Conservation (phyloP, 2,329 filamentous ascomycete genomes). For the Fusarium sp. region DNA sequence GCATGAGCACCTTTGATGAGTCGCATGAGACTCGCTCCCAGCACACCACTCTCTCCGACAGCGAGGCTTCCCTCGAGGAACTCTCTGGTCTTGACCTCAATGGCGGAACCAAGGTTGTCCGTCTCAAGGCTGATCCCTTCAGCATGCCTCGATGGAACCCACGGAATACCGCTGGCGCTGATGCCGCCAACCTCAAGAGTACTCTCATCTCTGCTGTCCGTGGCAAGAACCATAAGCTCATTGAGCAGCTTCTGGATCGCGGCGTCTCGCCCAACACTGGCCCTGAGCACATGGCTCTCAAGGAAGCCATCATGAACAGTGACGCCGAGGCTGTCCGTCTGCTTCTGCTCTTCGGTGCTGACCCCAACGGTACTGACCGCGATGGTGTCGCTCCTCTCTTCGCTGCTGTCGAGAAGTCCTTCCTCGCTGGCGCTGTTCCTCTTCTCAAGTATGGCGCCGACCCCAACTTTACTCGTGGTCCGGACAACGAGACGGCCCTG, state of each 20-base stretch:
- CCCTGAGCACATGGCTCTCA: slow-evolving; percentile 61
- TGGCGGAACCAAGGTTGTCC: slow-evolving; percentile 56
- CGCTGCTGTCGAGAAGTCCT: slow-evolving; percentile 63
- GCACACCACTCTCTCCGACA: slow-evolving; percentile 39
- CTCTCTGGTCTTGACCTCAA: slow-evolving; percentile 56
- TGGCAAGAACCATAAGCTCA: slow-evolving; percentile 66
- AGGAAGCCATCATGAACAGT: slow-evolving; percentile 63
- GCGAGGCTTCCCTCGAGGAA: slow-evolving; percentile 48
- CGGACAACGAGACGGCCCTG: slow-evolving; percentile 67
- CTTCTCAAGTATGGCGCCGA: slow-evolving; percentile 75
- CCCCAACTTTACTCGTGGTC: slow-evolving; percentile 63
- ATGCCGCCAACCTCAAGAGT: slow-evolving; percentile 58
- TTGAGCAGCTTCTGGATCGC: slow-evolving; percentile 69
- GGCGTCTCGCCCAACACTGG: slow-evolving; percentile 66
- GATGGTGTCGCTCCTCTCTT: slow-evolving; percentile 65
- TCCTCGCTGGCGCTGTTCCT: slow-evolving; percentile 67
- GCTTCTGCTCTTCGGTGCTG: slow-evolving; percentile 67
- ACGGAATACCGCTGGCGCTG: slow-evolving; percentile 57
- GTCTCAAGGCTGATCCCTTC: slow-evolving; percentile 62
- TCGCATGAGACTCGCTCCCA: slow-evolving; percentile 45
- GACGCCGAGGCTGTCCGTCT: slow-evolving; percentile 67
- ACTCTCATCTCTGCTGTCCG: slow-evolving; percentile 67
- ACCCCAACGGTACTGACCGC: slow-evolving; percentile 64
- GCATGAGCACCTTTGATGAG: slow-evolving; percentile 49
- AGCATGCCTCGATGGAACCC: slow-evolving; percentile 66